Evolutionary conservation across 208 protist species (phyloP).

Genomic region (Histomonas meleagridis): DNA sequence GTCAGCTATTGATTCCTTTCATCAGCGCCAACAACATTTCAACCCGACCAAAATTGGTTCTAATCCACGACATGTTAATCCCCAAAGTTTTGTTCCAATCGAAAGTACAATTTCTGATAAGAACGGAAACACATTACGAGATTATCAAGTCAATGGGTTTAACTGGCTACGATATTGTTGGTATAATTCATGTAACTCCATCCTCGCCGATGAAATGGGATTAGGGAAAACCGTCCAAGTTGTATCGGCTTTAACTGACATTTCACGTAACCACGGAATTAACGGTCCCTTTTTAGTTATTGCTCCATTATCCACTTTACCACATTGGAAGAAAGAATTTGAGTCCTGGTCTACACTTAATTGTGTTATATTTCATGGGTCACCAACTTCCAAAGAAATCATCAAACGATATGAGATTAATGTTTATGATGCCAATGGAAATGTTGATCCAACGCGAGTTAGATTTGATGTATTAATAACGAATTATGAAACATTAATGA

Average conservation of each 20-base stretch:
- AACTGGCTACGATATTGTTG: slow-evolving; percentile 52
- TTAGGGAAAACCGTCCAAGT: slow-evolving; percentile 48
- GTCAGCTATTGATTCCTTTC: background rate
- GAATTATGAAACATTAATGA: slow-evolving; percentile 62
- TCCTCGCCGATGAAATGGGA: slow-evolving; percentile 54
- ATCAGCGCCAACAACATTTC: background rate
- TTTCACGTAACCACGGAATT: slow-evolving; percentile 37
- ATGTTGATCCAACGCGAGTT: background rate
- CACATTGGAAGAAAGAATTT: slow-evolving; percentile 58
- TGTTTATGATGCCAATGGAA: background rate
- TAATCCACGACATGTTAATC: no score
- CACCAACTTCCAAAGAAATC: background rate
- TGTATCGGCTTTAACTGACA: background rate
- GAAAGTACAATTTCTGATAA: background rate
- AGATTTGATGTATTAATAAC: slow-evolving; percentile 50
- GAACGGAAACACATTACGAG: slow-evolving; percentile 37
- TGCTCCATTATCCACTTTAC: slow-evolving; percentile 53
- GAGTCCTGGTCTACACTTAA: slow-evolving; percentile 57
- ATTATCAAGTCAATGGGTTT: slow-evolving; percentile 49
- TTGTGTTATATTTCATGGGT: slow-evolving; percentile 12
- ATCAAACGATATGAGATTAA: background rate
- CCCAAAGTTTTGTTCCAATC: background rate
- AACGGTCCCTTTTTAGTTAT: slow-evolving; percentile 64
- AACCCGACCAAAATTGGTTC: background rate
- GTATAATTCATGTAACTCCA: slow-evolving; percentile 40